Base-by-base conservation (phyloP, 768 basidiomycete species). In the Cyathus striatus region DNA sequence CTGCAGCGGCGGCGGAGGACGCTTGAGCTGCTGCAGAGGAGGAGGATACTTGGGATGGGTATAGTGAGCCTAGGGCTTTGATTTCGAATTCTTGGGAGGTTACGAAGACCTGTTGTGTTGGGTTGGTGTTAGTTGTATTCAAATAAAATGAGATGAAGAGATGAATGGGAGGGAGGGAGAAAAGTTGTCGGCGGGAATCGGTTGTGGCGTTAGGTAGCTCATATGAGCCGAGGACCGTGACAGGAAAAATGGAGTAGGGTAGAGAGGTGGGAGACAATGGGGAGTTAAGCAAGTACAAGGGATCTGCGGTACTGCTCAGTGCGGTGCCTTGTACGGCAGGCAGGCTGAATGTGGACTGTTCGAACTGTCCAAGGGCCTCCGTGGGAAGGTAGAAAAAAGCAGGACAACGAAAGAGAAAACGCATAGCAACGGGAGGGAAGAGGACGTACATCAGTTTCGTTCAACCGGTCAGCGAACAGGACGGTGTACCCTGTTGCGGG, bases 81-180 rank as follows among this genome's bases (percentile, higher is more conserved):
- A 89, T 71, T 57, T 79, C 75, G 59, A 89, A 89, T 3, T 62
- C 56, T 43, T 69, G 37, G 21, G 81, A 77, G 26, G 58, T 53
- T 10, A 80, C 79, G 47, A 70, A 86, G 42, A 87, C 45, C 80
- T 88, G 49, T 25, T 16, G 13, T 20, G 14, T 14, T 9, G 21
- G 30, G 23, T 25, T 25, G 23, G 41, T 27, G 34, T n/a, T 23
- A 20, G 40, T 32, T 32, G 30, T 32, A 16, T 7, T 18, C 17
- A 43, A 38, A 24, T 30, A 20, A 39, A 38, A 17, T 38, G 27
- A 17, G 25, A 35, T 32, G 43, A 17, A 30, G 44, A n/a, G n/a
- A 24, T 32, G 23, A 22, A 30, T 18, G 34, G 30, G 38, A n/a
- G 42, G 37, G 6, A 22, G n/a, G 16, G 18, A 24, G 40, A 20